A percentile compares a stretch with the other conserved stretches of the same genome.
Evolutionary conservation across 176 grass and related monocot genomes (phyloP).

Genomic region (Triticum monococcum): DNA sequence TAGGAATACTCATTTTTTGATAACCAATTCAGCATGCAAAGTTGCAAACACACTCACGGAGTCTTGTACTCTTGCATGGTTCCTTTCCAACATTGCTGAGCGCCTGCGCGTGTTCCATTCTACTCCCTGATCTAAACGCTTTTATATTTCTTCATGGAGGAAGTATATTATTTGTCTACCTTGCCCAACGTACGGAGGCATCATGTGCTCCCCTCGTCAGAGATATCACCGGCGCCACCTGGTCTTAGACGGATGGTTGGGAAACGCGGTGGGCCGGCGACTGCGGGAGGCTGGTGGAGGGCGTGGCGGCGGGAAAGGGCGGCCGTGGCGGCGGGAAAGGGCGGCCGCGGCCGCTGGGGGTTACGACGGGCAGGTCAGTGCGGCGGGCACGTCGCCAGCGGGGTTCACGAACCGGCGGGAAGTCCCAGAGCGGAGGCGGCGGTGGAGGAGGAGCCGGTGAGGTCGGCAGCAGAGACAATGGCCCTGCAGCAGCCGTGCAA

Average conservation of each 20-base stretch:
- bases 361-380: neutral
- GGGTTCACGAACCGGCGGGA: neutral
- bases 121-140: no score
- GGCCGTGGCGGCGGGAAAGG: neutral
- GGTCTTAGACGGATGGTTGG: neutral
- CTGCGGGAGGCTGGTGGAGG: neutral
- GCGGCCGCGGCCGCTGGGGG: neutral
- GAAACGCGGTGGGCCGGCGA: neutral
- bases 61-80: no score
- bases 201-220: neutral
- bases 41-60: no score
- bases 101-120: no score
- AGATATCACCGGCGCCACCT: neutral
- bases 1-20: no score
- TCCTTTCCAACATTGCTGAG: no score
- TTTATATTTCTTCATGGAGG: no score
- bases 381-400: neutral
- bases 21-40: no score
- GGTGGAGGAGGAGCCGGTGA: neutral
- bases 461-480: neutral
- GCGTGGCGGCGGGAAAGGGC: neutral
- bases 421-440: neutral
- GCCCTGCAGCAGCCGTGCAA: neutral
- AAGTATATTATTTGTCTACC: no score
- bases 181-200: neutral